Conservation (phyloP, 2,329 filamentous ascomycete species). For the Aspergillus awamori region DNA sequence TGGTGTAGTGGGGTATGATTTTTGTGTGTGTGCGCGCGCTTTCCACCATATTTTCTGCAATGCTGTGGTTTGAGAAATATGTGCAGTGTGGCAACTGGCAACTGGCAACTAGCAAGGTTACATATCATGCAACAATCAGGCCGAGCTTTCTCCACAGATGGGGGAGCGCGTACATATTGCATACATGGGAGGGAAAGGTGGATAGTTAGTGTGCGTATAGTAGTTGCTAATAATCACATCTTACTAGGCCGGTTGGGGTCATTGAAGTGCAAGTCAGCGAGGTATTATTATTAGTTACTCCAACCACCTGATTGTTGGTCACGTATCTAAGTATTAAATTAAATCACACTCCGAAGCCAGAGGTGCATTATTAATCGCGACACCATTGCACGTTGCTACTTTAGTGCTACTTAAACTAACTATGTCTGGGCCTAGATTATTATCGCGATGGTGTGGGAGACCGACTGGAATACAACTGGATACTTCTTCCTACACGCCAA, state of each 20-base stretch:
- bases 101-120: not conserved
- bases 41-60: too few species aligned
- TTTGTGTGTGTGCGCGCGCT: too few species aligned
- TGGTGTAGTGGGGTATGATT: too few species aligned
- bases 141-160: not conserved
- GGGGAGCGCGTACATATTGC: not conserved
- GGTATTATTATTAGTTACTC: not conserved
- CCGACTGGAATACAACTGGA: not conserved
- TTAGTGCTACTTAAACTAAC: too few species aligned
- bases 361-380: not conserved
- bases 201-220: too few species aligned
- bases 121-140: constrained; percentile 7
- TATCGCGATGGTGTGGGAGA: not conserved
- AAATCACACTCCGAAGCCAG: not conserved
- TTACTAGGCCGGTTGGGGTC: not conserved
- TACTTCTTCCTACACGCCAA: not conserved
- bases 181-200: not conserved
- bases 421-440: not conserved
- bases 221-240: not conserved
- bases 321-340: not conserved
- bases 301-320: not conserved
- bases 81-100: too few species aligned
- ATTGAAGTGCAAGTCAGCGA: not conserved
- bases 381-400: not conserved
- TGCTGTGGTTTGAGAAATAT: too few species aligned